Percentiles rank a stretch among this genome's conserved stretches.
Evolutionary conservation across 106 monocot species (phyloP).

Genomic region (Allium cepa): DNA sequence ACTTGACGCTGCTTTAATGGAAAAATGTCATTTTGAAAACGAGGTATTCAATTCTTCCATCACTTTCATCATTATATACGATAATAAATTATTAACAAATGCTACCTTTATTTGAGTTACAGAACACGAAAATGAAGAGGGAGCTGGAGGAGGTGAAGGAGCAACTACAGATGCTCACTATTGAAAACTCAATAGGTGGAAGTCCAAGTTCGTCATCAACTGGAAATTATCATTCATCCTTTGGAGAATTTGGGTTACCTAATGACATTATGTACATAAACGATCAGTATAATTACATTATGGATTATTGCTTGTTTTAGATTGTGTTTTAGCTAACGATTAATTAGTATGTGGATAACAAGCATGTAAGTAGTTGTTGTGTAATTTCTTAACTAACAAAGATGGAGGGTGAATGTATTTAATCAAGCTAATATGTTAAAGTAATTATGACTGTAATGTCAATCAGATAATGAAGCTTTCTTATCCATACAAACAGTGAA

Average conservation of each 20-base stretch:
- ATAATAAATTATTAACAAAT: neutral
- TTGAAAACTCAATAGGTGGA: neutral
- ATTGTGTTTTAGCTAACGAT: too few relatives aligned
- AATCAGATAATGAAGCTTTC: too few relatives aligned
- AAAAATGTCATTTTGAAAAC: conserved; percentile 57
- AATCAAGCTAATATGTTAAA: too few relatives aligned
- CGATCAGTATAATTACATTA: conserved; percentile 15
- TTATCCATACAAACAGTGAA: too few relatives aligned
- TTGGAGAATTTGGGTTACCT: conserved; percentile 24
- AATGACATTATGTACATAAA: conserved; percentile 10
- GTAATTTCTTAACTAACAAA: too few relatives aligned
- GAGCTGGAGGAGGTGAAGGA: conserved; percentile 40
- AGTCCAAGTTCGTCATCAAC: conserved; percentile 56
- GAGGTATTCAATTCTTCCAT: conserved; percentile 22
- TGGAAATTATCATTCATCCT: conserved; percentile 4
- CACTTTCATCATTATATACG: neutral
- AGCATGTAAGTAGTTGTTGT: too few relatives aligned
- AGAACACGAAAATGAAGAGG: conserved; percentile 27
- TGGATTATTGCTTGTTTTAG: conserved; percentile 22
- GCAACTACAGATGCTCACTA: conserved; percentile 37
- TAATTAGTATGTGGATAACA: too few relatives aligned
- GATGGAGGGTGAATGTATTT: too few relatives aligned
- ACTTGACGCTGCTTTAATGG: conserved; percentile 30
- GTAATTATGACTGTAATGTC: too few relatives aligned
- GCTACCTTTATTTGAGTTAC: conserved; percentile 12